A percentile compares a stretch with the other conserved stretches of the same genome.
Conservation (phyloP, 768 basidiomycete species). For the Candolleomyces aberdarensis region DNA sequence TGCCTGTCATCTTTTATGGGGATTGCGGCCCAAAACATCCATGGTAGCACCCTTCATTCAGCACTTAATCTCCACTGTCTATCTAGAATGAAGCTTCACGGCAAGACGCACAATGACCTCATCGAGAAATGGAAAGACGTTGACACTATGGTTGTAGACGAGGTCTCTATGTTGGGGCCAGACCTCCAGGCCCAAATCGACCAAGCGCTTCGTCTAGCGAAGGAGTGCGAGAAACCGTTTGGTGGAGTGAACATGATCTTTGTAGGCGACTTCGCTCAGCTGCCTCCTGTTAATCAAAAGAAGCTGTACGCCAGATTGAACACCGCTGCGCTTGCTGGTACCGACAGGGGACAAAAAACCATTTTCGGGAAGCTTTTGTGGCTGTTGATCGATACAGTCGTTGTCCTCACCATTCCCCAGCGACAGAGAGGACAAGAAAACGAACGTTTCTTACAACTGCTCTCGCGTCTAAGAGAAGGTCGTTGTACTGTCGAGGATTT, state of each 20-base stretch:
- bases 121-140: slow-evolving; percentile 35
- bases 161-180: slow-evolving; percentile 39
- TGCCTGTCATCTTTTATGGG: slow-evolving; percentile 34
- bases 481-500: not conserved
- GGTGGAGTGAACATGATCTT: slow-evolving; percentile 33
- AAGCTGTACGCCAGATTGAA: slow-evolving; percentile 15
- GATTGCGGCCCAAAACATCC: slow-evolving; percentile 35
- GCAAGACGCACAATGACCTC: slow-evolving; percentile 7
- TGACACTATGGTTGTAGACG: slow-evolving; percentile 36
- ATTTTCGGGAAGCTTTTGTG: too few species aligned
- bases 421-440: too few species aligned
- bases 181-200: slow-evolving; percentile 26
- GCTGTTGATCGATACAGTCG: too few species aligned
- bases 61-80: slow-evolving; percentile 20
- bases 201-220: slow-evolving; percentile 28
- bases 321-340: too few species aligned
- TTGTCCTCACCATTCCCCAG: too few species aligned
- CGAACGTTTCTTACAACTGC: too few species aligned
- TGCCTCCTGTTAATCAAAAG: slow-evolving; percentile 31
- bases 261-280: slow-evolving; percentile 41
- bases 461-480: too few species aligned
- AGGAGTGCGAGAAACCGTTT: slow-evolving; percentile 15
- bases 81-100: not conserved
- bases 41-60: slow-evolving; percentile 38
- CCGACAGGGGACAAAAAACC: not conserved